Evolutionary conservation across 768 basidiomycete species (phyloP), one percentile per base, ranked within the genome.

Genomic region (Rhodotorula taiwanensis): DNA sequence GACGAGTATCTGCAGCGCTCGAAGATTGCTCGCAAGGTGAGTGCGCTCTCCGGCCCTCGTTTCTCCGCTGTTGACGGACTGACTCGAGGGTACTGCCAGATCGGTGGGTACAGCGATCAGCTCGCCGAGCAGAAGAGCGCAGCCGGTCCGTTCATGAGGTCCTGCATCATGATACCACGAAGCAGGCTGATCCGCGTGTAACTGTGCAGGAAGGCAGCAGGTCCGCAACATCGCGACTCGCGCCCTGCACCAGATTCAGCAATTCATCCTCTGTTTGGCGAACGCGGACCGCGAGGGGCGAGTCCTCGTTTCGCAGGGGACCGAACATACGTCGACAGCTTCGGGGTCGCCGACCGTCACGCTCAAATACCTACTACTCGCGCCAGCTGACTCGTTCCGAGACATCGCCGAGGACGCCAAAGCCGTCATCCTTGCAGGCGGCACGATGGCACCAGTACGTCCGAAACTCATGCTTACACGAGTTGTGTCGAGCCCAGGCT

Each of bases 361-460:
- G 62, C 77, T 97, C 55, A 90, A 87, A 72, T 99, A 95, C 71
- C 88, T 95, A 66, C 83, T 91, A 25, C 81, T 99, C 28, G 97
- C 98, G 72, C 93, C 95, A 3, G 83, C 89, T 1, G 86, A 88
- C 10, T 80, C 85, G 60, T 98, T 98, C 72, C 78, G 80, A 58
- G 87, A 89, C n/a, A 82, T 97, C 10, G 83, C 89, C 1, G 84
- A 90, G 25, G 79, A 80, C 30, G 89, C 92, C 2, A 79, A 89
- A 42, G 82, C 87, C 5, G 85, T 98, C n/a, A 77, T 98, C 33
- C 79, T 99, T 43, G 94, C 95, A 13, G 94, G 94, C 14, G 94
- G 94, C 8, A 99, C 94, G 0, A 97, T 99, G 95, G 90, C 91
- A 11, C 94, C 94, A n/a, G 90, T 95, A 57, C 55, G 80, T 77